Conservation (phyloP, 2,329 filamentous ascomycete species). For the Penicillium sp. region DNA sequence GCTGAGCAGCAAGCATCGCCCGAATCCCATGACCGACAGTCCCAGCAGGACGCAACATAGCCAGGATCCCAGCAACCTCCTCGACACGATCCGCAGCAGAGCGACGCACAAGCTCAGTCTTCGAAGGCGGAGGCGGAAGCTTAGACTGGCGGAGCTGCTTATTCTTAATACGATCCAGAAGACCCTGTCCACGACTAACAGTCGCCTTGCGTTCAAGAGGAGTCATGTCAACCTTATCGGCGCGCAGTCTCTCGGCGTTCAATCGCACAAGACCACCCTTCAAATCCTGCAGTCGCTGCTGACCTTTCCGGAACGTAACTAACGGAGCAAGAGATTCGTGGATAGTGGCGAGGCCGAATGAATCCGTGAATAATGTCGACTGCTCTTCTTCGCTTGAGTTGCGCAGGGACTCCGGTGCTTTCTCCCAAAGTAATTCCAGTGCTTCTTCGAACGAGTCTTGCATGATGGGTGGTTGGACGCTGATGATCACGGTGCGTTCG, state of each 20-base stretch:
- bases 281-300: slow-evolving; percentile 43
- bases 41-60: slow-evolving; percentile 56
- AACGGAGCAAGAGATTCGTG: slow-evolving; percentile 40
- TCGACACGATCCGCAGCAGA: slow-evolving; percentile 67
- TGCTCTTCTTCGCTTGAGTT: slow-evolving; percentile 34
- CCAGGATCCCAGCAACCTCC: slow-evolving; percentile 69
- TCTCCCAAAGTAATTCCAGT: slow-evolving; percentile 32
- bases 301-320: slow-evolving; percentile 40
- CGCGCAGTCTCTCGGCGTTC: slow-evolving; percentile 36
- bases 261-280: slow-evolving; percentile 40
- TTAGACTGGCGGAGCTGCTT: slow-evolving; percentile 61
- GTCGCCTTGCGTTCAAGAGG: slow-evolving; percentile 31
- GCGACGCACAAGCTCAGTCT: slow-evolving; percentile 60
- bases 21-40: slow-evolving; percentile 34
- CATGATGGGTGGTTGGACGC: slow-evolving; percentile 44
- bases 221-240: slow-evolving; percentile 18
- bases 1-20: slow-evolving; percentile 41
- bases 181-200: slow-evolving; percentile 54
- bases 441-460: slow-evolving; percentile 54
- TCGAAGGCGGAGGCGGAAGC: slow-evolving; percentile 47
- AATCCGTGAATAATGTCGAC: slow-evolving; percentile 34
- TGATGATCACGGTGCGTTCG: slow-evolving; percentile 29
- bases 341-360: slow-evolving; percentile 36
- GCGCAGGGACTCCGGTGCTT: slow-evolving; percentile 39
- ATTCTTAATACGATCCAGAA: slow-evolving; percentile 73